Percentiles rank a stretch among this genome's conserved stretches.
These are phyloP conservation scores for Sporothrix sp. DNA, from an alignment of 2,329 filamentous ascomycete genomes.

Conservation along the genomic window DNA sequence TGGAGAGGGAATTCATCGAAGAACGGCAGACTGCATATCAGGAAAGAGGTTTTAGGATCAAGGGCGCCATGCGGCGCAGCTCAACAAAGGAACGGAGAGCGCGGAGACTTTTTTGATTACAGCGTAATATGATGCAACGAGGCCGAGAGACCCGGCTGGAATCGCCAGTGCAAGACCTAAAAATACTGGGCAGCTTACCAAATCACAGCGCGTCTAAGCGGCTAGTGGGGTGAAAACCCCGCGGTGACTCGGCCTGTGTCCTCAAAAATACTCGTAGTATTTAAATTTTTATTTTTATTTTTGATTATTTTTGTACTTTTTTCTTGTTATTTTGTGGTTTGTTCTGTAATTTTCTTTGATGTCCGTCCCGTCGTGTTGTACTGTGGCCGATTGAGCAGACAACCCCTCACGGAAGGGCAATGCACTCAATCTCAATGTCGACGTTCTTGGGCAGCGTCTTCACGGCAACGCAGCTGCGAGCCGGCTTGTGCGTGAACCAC, in stretches of 20 bases:
- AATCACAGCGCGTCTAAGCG: too few species aligned
- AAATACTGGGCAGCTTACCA: too few species aligned
- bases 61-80: background rate
- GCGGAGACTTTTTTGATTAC: background rate
- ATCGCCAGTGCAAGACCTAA: too few species aligned
- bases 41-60: background rate
- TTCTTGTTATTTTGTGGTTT: background rate
- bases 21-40: background rate
- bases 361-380: background rate
- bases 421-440: constrained; percentile 82
- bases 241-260: too few species aligned
- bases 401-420: constrained; percentile 52
- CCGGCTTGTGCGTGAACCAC: constrained; percentile 75
- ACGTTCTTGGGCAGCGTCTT: constrained; percentile 81
- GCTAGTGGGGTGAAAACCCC: too few species aligned
- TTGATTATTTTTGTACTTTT: background rate
- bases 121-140: too few species aligned
- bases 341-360: background rate
- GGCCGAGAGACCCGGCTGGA: too few species aligned
- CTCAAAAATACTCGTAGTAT: too few species aligned
- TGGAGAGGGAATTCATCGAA: background rate
- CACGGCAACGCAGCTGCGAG: constrained; percentile 82
- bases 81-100: background rate
- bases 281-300: too few species aligned
- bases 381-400: background rate